Percentiles rank a stretch among this genome's conserved stretches.
These are phyloP conservation scores for Aspergillus sojae DNA, from an alignment of 2,329 filamentous ascomycete genomes.

Conservation along the genomic window DNA sequence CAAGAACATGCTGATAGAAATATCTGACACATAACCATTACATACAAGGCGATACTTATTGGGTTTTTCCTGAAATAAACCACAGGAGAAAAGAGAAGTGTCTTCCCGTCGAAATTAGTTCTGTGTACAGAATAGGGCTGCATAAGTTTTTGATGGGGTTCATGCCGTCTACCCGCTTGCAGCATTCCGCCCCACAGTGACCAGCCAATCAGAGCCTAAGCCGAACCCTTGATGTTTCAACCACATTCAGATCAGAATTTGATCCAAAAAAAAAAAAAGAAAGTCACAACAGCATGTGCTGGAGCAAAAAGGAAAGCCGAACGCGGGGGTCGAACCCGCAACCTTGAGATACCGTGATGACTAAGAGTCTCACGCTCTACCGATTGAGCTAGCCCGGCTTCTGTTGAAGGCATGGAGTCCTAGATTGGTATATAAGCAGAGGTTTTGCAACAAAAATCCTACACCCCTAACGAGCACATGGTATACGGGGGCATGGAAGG, in stretches of 20 bases:
- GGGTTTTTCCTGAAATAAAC: too few species aligned
- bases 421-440: not conserved
- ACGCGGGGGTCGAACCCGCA: conserved; percentile 49
- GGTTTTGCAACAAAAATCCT: not conserved
- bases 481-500: too few species aligned
- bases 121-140: not conserved
- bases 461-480: not conserved
- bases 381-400: conserved; percentile 54
- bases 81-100: too few species aligned
- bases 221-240: not conserved
- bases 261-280: not conserved
- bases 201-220: not conserved
- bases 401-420: conserved; percentile 10
- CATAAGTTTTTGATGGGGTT: not conserved
- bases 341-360: conserved; percentile 33
- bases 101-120: not conserved
- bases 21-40: too few species aligned
- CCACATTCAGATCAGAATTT: not conserved
- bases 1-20: too few species aligned
- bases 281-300: not conserved
- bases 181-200: not conserved
- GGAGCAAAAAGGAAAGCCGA: conserved; percentile 30
- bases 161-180: not conserved
- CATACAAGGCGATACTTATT: too few species aligned
- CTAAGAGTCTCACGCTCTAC: conserved; percentile 53